These are phyloP conservation scores for Cladosporium sp. DNA, from an alignment of 2,329 filamentous ascomycete genomes.

Conservation along the genomic window DNA sequence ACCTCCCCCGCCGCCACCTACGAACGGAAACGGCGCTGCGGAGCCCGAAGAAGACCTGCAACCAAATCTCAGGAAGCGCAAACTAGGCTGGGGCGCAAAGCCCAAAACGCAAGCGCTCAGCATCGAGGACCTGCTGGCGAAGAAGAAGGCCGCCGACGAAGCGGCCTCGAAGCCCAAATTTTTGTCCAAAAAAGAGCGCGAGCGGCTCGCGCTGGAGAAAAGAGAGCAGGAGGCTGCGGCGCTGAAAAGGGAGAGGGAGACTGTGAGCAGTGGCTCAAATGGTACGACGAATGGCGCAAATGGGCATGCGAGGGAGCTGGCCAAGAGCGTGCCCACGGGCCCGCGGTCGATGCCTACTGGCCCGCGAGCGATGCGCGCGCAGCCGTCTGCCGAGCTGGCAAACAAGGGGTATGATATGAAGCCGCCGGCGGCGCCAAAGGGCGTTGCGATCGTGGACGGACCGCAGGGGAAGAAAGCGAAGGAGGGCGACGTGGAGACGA, in stretches of 20 bases:
- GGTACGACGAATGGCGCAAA: conserved; percentile 11
- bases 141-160: conserved; percentile 80
- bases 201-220: conserved; percentile 73
- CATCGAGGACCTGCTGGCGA: conserved; percentile 76
- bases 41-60: conserved; percentile 3
- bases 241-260: neutral
- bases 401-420: conserved; percentile 48
- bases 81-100: conserved; percentile 49
- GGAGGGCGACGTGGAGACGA: conserved; percentile 61
- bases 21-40: neutral
- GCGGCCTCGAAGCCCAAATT: conserved; percentile 85
- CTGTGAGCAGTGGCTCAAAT: conserved; percentile 1
- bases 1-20: conserved; percentile 2
- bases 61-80: conserved; percentile 36
- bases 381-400: conserved; percentile 23
- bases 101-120: conserved; percentile 56
- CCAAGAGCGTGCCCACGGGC: conserved; percentile 56
- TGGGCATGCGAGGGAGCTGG: neutral
- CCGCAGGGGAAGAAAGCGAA: conserved; percentile 38
- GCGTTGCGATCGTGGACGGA: conserved; percentile 25
- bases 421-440: conserved; percentile 42
- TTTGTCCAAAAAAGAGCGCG: conserved; percentile 74
- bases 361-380: conserved; percentile 44
- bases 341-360: conserved; percentile 60
- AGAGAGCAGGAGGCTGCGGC: conserved; percentile 54